Base-by-base conservation (phyloP, 306 rosid species). In the Cicer pinnatifidum region DNA sequence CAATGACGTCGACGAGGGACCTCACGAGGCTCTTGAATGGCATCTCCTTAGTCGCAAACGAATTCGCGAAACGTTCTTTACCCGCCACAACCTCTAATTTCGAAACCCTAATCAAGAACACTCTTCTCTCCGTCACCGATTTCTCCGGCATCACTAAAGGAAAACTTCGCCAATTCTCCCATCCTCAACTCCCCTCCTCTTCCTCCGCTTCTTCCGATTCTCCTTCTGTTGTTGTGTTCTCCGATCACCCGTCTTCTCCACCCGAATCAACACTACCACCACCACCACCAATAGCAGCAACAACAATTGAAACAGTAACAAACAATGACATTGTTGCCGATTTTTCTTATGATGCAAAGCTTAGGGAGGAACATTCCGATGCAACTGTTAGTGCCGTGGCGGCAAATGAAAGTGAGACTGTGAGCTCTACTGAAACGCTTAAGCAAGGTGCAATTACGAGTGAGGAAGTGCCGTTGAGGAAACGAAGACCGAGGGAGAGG, bases 61-160 rank as follows among this genome's bases (percentile, higher is more conserved):
- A 94, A 75, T 68, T 89, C 38, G 78, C 80, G 1, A 82, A 78
- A 7, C 88, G 82, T 67, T 84, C 94, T 28, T 82, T 79, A 13
- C 66, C 85, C 54, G 80, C 84, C 73, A 73, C 39, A 65, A 76
- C 58, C 28, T 73, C 71, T 0, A 81, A 90, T 41, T 70, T 90
- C 33, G 56, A 83, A 80, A 75, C 86, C 82, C 83, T 89, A 41
- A 60, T 85, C 13, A 91, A 87, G 73, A 85, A 75, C 23, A 83
- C 85, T 20, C 59, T 94, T 28, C 62, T 91, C 47, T 85, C 90
- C 23, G 89, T 87, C 84, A 89, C 98, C 47, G 89, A 91, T 75
- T 75, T 93, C 60, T 72, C 92, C 73, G 97, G 96, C 68, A 80
- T 91, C 77, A 93, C 97, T 53, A 84, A 82, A 67, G 98, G 98